Evolutionary conservation across 2,329 filamentous ascomycete genomes (phyloP), one percentile per base, ranked within the genome.

Genomic region (Alternaria viburni): DNA sequence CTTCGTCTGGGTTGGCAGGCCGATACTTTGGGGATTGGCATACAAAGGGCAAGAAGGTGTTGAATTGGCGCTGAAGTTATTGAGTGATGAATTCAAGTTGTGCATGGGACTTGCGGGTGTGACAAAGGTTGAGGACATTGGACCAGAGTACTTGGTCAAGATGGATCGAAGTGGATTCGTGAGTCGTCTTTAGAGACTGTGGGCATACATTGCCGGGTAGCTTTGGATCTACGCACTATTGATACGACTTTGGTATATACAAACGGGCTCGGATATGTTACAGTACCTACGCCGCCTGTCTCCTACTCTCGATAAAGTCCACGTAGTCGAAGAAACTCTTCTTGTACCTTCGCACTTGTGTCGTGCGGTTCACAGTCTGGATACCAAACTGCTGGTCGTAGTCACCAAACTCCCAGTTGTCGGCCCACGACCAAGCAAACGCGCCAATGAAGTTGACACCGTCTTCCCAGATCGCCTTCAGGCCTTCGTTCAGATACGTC

Each of bases 11-110:
- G 61, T 80, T 6, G 78, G 78, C 2, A 57, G 78, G 21, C 71
- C 76, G 7, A 13, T 92, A 13, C 83, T 97, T 50, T 97, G 88
- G 82, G 93, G 92, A 1, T 84, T 91, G 44, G 89, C 86, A 5
- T 74, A 72, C 21, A 71, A 71, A 10, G 71, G 71, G 2, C 67
- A 70, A 32, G 69, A 71, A 21, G 69, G 71, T 2, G 71, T 73
- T 8, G 67, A 71, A 43, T 15, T 73, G 36, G 68, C 67, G 15
- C 43, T 73, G 36, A 67, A 64, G 59, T 46, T 74, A 41, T 19
- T 72, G 44, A 30, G 45, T 0, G 69, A 73, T 55, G 71, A 73
- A 30, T 62, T 73, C 23, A 69, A 54, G 49, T 47, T 71, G 59
- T 74, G 69, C n/a, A 74, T 74, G 71, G 69, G 67, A 4, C 54